phyloP scores from a whole-genome alignment of 179 eudicot species.

The Amaranthus tricolor region DNA sequence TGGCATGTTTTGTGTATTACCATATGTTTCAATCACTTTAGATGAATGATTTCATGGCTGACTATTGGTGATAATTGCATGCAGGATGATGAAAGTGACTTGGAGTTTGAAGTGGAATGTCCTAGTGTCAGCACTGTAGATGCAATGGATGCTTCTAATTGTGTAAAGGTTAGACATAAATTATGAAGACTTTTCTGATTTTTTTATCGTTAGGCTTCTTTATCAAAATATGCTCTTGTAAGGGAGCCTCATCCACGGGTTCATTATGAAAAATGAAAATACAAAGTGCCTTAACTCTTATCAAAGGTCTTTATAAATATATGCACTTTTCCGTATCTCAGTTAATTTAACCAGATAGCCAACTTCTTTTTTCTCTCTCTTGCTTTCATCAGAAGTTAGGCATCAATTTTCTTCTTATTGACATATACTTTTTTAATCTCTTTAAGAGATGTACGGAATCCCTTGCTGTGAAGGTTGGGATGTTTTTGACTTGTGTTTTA shows the following conservation, averaged over 20 bases:
- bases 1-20: background rate
- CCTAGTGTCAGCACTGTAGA: background rate
- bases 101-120: slow-evolving; percentile 25
- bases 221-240: background rate
- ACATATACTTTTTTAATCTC: no score
- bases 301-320: background rate
- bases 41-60: background rate
- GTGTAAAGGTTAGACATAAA: slow-evolving; percentile 13
- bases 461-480: no score
- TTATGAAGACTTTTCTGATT: background rate
- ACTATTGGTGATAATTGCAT: background rate
- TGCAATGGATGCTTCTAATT: slow-evolving; percentile 11
- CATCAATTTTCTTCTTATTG: no score
- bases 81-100: slow-evolving; percentile 26
- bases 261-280: background rate
- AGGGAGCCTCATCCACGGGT: background rate
- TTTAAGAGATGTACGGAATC: no score
- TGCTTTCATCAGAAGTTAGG: no score
- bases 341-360: no score
- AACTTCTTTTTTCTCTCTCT: no score
- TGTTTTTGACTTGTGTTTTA: no score
- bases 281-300: background rate
- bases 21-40: background rate
- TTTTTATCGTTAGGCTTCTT: background rate
- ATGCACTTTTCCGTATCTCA: background rate